Evolutionary conservation across 2,329 filamentous ascomycete genomes (phyloP).

Genomic region (Cladophialophora carrionii): DNA sequence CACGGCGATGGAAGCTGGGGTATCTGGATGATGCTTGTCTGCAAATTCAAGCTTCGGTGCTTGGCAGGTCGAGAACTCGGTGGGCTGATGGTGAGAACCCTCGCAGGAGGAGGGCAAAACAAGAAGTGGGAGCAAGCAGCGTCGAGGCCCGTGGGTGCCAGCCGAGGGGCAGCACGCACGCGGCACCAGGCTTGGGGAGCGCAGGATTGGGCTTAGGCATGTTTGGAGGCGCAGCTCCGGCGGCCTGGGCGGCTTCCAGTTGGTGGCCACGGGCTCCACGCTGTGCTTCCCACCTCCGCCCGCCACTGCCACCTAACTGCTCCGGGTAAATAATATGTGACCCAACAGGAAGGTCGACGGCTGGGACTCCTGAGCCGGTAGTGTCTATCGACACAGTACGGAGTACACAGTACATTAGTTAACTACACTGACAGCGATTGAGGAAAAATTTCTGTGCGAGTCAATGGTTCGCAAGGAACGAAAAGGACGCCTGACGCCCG

Average conservation of each 20-base stretch:
- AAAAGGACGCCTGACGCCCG: background rate
- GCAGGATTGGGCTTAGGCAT: background rate
- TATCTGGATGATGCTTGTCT: constrained; percentile 30
- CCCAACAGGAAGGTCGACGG: too few relatives aligned
- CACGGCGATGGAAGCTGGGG: constrained; percentile 28
- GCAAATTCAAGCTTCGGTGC: constrained; percentile 32
- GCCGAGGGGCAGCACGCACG: background rate
- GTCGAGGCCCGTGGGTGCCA: background rate
- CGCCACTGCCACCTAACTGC: too few relatives aligned
- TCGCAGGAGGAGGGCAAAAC: constrained; percentile 1
- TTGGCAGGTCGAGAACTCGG: constrained; percentile 30
- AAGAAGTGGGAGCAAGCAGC: background rate
- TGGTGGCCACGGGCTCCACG: background rate
- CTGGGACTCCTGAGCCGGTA: too few relatives aligned
- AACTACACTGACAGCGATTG: background rate
- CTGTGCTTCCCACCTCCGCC: background rate
- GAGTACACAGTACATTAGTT: too few relatives aligned
- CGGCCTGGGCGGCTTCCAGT: background rate
- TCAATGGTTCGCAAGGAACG: background rate
- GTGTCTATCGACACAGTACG: too few relatives aligned
- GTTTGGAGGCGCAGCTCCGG: background rate
- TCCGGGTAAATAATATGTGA: too few relatives aligned
- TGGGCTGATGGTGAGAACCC: constrained; percentile 8
- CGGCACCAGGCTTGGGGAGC: background rate
- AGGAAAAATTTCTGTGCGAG: too few relatives aligned